These are phyloP conservation scores for Fusarium sp. DNA, from an alignment of 2,329 filamentous ascomycete species.

Conservation along the genomic window DNA sequence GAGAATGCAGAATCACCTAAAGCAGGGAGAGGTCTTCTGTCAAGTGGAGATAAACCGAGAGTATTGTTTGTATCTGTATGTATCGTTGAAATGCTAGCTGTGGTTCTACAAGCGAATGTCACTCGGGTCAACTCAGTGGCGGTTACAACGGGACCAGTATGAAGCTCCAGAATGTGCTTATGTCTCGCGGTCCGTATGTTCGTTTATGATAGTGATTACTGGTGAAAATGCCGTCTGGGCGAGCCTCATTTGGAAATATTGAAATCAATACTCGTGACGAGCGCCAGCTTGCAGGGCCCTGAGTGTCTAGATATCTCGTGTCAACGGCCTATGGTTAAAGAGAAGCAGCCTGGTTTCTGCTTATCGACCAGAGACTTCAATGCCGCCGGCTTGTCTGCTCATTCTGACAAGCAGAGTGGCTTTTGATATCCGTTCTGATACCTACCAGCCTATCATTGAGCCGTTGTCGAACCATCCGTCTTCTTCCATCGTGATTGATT, in stretches of 20 bases:
- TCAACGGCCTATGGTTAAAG: neutral
- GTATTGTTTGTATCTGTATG: neutral
- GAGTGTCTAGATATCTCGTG: neutral
- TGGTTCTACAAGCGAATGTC: slow-evolving; percentile 3
- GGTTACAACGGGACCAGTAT: neutral
- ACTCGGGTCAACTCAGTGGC: slow-evolving; percentile 12
- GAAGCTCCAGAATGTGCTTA: slow-evolving; percentile 4
- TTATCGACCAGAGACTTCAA: neutral
- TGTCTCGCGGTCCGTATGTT: neutral
- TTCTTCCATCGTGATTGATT: neutral
- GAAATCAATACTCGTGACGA: neutral
- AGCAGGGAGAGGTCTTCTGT: neutral
- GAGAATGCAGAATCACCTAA: neutral
- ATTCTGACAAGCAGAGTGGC: neutral
- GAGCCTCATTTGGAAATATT: slow-evolving; percentile 1
- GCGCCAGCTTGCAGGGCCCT: neutral
- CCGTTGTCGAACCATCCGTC: neutral
- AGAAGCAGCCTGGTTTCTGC: neutral
- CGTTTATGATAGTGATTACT: slow-evolving; percentile 12
- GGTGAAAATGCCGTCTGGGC: neutral
- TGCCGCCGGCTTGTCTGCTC: neutral
- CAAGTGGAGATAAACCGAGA: slow-evolving; percentile 10
- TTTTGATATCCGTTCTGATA: slow-evolving; percentile 4
- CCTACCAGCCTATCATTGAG: neutral
- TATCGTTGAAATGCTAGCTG: neutral